Base-by-base conservation (phyloP, 1,284 basidiomycete species). In the Butyriboletus regius region DNA sequence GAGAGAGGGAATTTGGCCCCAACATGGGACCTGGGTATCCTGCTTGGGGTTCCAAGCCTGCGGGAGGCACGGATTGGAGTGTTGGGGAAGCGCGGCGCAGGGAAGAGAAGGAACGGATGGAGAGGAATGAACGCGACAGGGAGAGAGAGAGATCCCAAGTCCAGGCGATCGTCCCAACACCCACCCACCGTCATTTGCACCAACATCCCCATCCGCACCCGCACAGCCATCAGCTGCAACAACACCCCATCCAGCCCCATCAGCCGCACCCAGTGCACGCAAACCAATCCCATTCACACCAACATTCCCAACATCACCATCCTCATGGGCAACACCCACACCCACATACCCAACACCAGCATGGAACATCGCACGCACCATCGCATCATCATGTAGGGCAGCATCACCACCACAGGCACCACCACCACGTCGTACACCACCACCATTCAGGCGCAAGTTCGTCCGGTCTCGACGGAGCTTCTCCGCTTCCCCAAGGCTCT, bases 341-440 rank as follows among this genome's bases (percentile, higher is more conserved):
- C 13, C 69, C 66, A 42, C 54, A 59, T 49, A 54, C 50, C 22
- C 60, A 67, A n/a, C 67, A 70, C 45, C 72, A 72, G 38, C 65
- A 68, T 32, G 65, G 67, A 44, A 26, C 57, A 41, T 22, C 61
- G 15, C 59, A 66, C 18, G 67, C 54, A 43, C 61, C 56, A 18
- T 57, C 60, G 2, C 63, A 68, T 29, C 63, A 62, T 38, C 71
- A 70, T 46, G 52, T 59, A 18, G 56, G 49, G 9, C 62, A 64
- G 6, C 67, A 74, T 43, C 69, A 72, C 47, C 72, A 76, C 46
- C 66, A 69, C 46, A 66, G 68, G 49, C 68, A 74, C 32, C 74
- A 74, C 46, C 72, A 75, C 51, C 75, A 76, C 45, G 68, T 75
- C 38, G 60, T 70, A 45, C 74, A 75, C 47, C 67, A 75, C 44